Evolutionary conservation across 352 stramenopile species (phyloP).

Genomic region (Aphanomyces invadans): DNA sequence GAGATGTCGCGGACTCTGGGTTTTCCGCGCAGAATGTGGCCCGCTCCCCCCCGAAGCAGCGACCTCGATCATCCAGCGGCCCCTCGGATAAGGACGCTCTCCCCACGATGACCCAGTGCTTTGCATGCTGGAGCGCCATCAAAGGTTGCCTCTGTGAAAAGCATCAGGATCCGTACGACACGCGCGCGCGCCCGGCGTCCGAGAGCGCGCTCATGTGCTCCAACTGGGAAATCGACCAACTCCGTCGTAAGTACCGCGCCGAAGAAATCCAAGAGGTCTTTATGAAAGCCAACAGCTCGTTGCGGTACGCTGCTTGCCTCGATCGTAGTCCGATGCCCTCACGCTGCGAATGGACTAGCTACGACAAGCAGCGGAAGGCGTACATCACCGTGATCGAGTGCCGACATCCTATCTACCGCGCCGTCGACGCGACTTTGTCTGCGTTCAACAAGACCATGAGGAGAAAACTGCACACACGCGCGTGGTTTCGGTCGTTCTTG

Average conservation of each 20-base stretch:
- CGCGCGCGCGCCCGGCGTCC: slow-evolving; percentile 39
- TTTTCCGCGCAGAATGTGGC: slow-evolving; percentile 32
- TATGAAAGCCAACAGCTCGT: slow-evolving; percentile 71
- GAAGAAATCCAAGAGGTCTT: slow-evolving; percentile 93
- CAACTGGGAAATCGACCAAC: slow-evolving; percentile 87
- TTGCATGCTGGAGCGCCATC: slow-evolving; percentile 91
- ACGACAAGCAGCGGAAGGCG: slow-evolving; percentile 71
- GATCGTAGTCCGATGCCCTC: too few species aligned
- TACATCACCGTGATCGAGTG: slow-evolving; percentile 87
- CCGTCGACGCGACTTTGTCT: slow-evolving; percentile 38
- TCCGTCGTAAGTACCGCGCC: slow-evolving; percentile 75
- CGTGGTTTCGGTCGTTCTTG: slow-evolving; percentile 87
- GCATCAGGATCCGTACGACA: slow-evolving; percentile 42
- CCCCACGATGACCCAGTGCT: slow-evolving; percentile 46
- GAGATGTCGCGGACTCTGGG: slow-evolving; percentile 63
- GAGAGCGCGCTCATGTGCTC: slow-evolving; percentile 86
- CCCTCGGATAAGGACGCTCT: too few species aligned
- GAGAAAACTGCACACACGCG: slow-evolving; percentile 69
- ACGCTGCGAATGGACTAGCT: too few species aligned
- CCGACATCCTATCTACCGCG: slow-evolving; percentile 88
- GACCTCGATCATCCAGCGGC: too few species aligned
- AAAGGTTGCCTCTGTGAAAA: slow-evolving; percentile 72
- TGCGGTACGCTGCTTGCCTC: slow-evolving; percentile 50
- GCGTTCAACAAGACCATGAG: slow-evolving; percentile 85
- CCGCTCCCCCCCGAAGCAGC: background rate